Percentiles rank a stretch among this genome's conserved stretches.
These are phyloP conservation scores for Talaromyces verruculosus DNA, from an alignment of 2,329 filamentous ascomycete species.

Conservation along the genomic window DNA sequence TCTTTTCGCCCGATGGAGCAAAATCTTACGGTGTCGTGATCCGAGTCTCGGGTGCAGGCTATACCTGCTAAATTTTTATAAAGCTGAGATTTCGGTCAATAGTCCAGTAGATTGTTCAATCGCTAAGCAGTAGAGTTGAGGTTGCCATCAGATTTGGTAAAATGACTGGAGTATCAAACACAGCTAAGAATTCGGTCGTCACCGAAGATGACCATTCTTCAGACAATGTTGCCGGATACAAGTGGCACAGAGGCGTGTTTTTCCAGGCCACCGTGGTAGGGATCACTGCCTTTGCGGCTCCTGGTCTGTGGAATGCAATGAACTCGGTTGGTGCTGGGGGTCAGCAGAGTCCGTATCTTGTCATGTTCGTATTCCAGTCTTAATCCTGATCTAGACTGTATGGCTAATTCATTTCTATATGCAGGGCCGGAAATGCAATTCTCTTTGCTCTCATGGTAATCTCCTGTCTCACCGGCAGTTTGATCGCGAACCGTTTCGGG, in stretches of 20 bases:
- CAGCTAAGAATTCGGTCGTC: not conserved
- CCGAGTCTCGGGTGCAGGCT: not conserved
- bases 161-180: not conserved
- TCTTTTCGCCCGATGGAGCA: not conserved
- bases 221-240: not conserved
- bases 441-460: slow-evolving; percentile 1
- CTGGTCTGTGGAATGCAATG: not conserved
- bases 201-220: not conserved
- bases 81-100: not conserved
- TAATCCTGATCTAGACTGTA: not conserved
- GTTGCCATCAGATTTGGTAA: not conserved
- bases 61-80: not conserved
- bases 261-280: not conserved
- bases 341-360: not conserved
- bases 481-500: slow-evolving; percentile 1
- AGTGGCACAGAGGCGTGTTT: not conserved
- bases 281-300: not conserved
- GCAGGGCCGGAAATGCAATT: not conserved
- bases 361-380: not conserved
- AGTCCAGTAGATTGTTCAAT: not conserved
- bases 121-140: not conserved
- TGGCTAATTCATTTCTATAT: not conserved
- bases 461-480: not conserved
- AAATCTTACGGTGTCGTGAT: not conserved
- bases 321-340: not conserved